Evolutionary conservation across 78 protist species (phyloP), one percentile per base, ranked within the genome.

Genomic region (Mantamonas sphyraenae): DNA sequence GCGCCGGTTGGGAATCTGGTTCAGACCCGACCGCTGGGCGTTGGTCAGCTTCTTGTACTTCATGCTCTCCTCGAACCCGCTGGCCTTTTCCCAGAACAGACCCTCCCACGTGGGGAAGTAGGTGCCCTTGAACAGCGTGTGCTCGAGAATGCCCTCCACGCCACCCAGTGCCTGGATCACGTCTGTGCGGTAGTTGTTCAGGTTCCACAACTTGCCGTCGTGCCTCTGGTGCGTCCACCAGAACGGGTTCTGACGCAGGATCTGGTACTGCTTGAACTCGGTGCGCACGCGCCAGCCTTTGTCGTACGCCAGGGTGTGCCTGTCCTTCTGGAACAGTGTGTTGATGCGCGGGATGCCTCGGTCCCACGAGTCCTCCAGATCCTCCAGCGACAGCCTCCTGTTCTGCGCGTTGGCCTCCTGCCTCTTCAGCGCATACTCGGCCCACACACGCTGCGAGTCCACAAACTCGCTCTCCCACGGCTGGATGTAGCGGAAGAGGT

Each of bases 131-230:
- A 97, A 98, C 31, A 98, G 82, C 10, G 99, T 93, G 88, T 98
- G 99, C 83, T 96, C 99, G n/a, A 98, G 91, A 47, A 98, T 98
- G 76, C 98, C 97, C 69, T 98, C 99, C 30, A 97, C 99, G 65
- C 99, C 99, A 26, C 99, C 99, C 10, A 98, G 90, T 28, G 99
- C 93, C 79, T 93, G 97, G 80, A 98, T 95, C 86, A 98, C 92
- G 84, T 97, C 99, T 0, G 99, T 94, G 37, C 99, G 82, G 91
- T 97, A 98, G 82, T 97, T 94, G 91, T 93, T 90, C 17, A 98
- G 86, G 81, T 92, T 90, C 99, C 98, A 96, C 50, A 97, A 90
- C 73, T 95, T 94, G 59, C 99, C 99, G 74, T 98, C 99, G 89
- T 98, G 99, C 24, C 92, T 66, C 82, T 84, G 93, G 73, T 95